These are phyloP conservation scores for Starmerella bacillaris DNA, from an alignment of 805 yeast genomes.

Conservation along the genomic window DNA sequence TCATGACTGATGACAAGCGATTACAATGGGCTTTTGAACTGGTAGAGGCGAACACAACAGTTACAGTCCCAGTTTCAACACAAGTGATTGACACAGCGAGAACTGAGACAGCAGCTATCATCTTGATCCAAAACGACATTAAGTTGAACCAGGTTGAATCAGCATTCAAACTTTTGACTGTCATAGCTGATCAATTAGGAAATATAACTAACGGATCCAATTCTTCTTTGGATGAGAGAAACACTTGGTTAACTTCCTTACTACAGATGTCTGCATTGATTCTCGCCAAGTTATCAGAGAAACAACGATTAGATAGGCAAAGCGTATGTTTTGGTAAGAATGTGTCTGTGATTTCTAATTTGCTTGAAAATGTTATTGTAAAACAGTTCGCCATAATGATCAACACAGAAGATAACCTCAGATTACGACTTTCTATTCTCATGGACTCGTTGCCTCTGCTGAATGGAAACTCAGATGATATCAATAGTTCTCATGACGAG, in stretches of 20 bases:
- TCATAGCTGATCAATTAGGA: too few species aligned
- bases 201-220: too few species aligned
- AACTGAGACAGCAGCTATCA: constrained; percentile 7
- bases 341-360: constrained; percentile 22
- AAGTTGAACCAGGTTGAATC: too few species aligned
- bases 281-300: constrained; percentile 10
- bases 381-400: constrained; percentile 10
- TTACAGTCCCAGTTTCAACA: not conserved
- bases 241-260: constrained; percentile 4
- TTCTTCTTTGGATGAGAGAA: too few species aligned
- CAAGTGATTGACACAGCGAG: constrained; percentile 9
- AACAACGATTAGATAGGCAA: constrained; percentile 7
- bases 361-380: constrained; percentile 45
- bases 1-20: too few species aligned
- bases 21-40: constrained; percentile 5
- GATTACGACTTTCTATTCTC: constrained; percentile 8
- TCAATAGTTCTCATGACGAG: too few species aligned
- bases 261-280: constrained; percentile 10
- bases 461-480: too few species aligned
- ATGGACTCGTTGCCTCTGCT: constrained; percentile 6
- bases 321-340: constrained; percentile 12
- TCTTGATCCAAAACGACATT: constrained; percentile 3
- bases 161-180: too few species aligned
- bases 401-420: constrained; percentile 3
- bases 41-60: constrained; percentile 4